Base-by-base conservation (phyloP, 371 early-diverging fungal genomes). In the Circinella minor region DNA sequence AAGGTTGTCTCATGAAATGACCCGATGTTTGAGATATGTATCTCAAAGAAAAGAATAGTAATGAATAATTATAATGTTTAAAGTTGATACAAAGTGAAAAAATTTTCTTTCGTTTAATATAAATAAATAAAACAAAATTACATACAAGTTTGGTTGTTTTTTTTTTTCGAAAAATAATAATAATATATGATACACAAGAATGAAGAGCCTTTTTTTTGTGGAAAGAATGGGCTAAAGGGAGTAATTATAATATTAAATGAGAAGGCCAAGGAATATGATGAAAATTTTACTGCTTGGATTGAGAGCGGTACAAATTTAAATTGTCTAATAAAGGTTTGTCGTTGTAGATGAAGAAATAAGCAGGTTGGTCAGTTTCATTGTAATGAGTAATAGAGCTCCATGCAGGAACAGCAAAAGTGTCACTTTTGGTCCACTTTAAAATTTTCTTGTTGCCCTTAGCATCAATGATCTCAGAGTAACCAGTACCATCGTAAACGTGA, bases 341-440 rank as follows among this genome's bases (percentile, higher is more conserved):
- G 49, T 57, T 64, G 65, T 36, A 70, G 9, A 18, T 60, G 36
- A 70, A 70, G 17, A 70, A 20, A 36, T 70, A 70, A 37, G 65
- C 64, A 15, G 38, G 8, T 34, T 68, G 61, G 10, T 43, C 46
- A 46, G 27, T 18, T 43, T 71, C 67, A 34, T 55, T 48, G 18
- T 74, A 67, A 60, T 74, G 74, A 3, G 66, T 62, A 20, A 74
- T 67, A 17, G 54, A 43, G 20, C 55, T 51, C 74, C 74, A 74
- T 8, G 74, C 55, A 20, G 74, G 74, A 15, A 74, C 65, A 51
- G 68, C 70, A 67, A 74, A 71, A 1, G 74, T 74, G 27, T 74
- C 74, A 27, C 66, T 71, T 0, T 55, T 61, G 20, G 70, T 51
- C 74, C 74, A 74, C 6, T 74, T 67, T 9, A 74, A 61, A 17